A percentile compares a stretch with the other conserved stretches of the same genome.
Conservation (phyloP, 805 yeast genomes). For the Wickerhamomyces silvicola region DNA sequence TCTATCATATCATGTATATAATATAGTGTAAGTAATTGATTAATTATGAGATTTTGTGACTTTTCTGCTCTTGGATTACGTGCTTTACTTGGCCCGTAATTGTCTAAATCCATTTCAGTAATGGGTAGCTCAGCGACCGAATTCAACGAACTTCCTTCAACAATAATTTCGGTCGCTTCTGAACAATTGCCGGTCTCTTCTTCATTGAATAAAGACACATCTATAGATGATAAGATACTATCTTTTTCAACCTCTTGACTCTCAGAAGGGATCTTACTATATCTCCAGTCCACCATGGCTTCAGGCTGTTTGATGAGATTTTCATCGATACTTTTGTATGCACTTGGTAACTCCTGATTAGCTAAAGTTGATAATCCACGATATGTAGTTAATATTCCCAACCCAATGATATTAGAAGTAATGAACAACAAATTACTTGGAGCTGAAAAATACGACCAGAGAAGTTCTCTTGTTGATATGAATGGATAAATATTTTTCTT, state of each 20-base stretch:
- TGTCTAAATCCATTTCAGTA: slow-evolving; percentile 6
- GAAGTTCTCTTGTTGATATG: slow-evolving; percentile 6
- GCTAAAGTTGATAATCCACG: slow-evolving; percentile 22
- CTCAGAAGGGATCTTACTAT: background rate
- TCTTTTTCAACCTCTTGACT: background rate
- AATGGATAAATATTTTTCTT: slow-evolving; percentile 1
- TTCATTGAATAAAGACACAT: background rate
- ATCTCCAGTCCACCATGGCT: background rate
- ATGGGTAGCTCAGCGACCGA: slow-evolving; percentile 3
- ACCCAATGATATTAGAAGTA: slow-evolving; percentile 28
- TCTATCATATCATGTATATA: background rate
- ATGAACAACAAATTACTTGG: slow-evolving; percentile 33
- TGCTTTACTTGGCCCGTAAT: slow-evolving; percentile 1
- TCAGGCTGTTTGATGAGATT: background rate
- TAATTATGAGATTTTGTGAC: slow-evolving; percentile 2
- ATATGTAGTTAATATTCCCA: slow-evolving; percentile 28
- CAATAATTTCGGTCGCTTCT: background rate
- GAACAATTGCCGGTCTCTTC: background rate
- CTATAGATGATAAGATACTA: background rate
- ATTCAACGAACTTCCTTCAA: slow-evolving; percentile 1
- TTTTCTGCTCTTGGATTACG: slow-evolving; percentile 4
- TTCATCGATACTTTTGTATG: background rate
- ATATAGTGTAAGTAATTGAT: slow-evolving; percentile 1
- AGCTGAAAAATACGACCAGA: slow-evolving; percentile 34
- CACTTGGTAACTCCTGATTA: slow-evolving; percentile 1